Base-by-base conservation (phyloP, 1,284 basidiomycete genomes). In the Bondarzewia mesenterica region DNA sequence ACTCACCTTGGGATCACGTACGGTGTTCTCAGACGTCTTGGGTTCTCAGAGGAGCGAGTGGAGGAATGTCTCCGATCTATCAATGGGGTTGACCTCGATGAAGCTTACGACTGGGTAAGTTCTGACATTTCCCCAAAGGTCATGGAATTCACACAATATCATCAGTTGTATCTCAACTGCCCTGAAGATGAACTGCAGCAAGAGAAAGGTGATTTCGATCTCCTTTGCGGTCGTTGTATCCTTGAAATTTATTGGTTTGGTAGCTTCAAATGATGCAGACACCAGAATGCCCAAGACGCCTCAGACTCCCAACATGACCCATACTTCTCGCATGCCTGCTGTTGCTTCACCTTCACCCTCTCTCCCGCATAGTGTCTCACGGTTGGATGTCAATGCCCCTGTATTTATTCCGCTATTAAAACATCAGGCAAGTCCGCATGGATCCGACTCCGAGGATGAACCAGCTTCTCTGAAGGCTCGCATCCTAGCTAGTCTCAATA, bases 31-130 rank as follows among this genome's bases (percentile, higher is more conserved):
- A 73, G 85, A 51, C 77, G 85, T 46, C 72, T 95, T n/a, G 92
- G 90, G 1, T 94, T 94, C 64, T 66, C 77, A 0, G 80, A 89
- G 54, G 74, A 71, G 7, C 73, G 81, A 50, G 81, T 93, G 7
- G 73, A 80, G 46, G 73, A 83, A 52, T 93, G 90, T 55, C 64
- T 96, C 14, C 67, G 64, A 46, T 65, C 68, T 18, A 81, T 85
- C 27, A 65, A 73, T 27, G 79, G 82, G 1, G 70, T 89, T 16
- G 89, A 93, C 6, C 72, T 96, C 37, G 93, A 97, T 18, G 89
- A 94, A 49, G 93, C 89, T n/a, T 75, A 90, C 49, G 88, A 93
- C 59, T 96, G 93, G 92, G 93, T 94, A 57, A 52, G 82, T 48
- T 15, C 35, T 10, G 20, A 47, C 21, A 35, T n/a, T 23, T 2